Percentiles rank a stretch among this genome's conserved stretches.
Evolutionary conservation across 1,284 basidiomycete species (phyloP).

Genomic region (Trichosporon faecale): DNA sequence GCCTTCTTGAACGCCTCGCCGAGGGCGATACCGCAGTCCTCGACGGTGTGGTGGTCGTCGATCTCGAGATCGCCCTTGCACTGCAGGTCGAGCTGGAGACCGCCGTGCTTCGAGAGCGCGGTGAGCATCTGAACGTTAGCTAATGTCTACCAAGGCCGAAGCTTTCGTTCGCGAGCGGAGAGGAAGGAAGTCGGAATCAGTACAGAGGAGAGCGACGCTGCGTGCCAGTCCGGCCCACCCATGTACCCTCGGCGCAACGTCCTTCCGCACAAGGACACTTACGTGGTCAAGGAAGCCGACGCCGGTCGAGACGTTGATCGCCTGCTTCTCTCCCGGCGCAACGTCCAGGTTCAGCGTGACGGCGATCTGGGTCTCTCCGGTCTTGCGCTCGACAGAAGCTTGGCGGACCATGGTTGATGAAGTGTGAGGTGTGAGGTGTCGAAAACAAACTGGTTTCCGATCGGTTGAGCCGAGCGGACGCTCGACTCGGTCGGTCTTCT

Average conservation of each 20-base stretch:
- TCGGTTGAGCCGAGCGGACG: background rate
- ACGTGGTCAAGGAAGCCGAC: slow-evolving; percentile 99
- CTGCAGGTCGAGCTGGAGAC: slow-evolving; percentile 82
- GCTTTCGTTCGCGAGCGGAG: background rate
- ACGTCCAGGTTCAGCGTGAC: slow-evolving; percentile 81
- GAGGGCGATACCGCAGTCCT: slow-evolving; percentile 89
- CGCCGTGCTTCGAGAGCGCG: slow-evolving; percentile 88
- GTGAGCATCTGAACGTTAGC: slow-evolving; percentile 73
- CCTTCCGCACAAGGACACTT: slow-evolving; percentile 38
- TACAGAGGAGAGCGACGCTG: background rate
- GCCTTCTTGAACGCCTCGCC: slow-evolving; percentile 95
- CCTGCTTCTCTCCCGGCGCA: slow-evolving; percentile 66
- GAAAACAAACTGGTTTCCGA: background rate
- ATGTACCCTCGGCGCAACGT: background rate
- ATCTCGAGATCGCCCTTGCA: slow-evolving; percentile 96
- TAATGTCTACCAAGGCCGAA: background rate
- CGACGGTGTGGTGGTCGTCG: slow-evolving; percentile 98
- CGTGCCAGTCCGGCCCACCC: too few relatives aligned
- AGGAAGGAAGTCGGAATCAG: too few relatives aligned
- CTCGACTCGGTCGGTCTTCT: background rate
- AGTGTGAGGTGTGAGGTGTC: slow-evolving; percentile 40
- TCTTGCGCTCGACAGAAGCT: slow-evolving; percentile 78
- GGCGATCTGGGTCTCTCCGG: slow-evolving; percentile 87
- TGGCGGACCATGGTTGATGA: slow-evolving; percentile 56
- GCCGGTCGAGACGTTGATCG: slow-evolving; percentile 84